Evolutionary conservation across 1,284 basidiomycete species (phyloP), one percentile per base, ranked within the genome.

Genomic region (Boletellus deceptivus): DNA sequence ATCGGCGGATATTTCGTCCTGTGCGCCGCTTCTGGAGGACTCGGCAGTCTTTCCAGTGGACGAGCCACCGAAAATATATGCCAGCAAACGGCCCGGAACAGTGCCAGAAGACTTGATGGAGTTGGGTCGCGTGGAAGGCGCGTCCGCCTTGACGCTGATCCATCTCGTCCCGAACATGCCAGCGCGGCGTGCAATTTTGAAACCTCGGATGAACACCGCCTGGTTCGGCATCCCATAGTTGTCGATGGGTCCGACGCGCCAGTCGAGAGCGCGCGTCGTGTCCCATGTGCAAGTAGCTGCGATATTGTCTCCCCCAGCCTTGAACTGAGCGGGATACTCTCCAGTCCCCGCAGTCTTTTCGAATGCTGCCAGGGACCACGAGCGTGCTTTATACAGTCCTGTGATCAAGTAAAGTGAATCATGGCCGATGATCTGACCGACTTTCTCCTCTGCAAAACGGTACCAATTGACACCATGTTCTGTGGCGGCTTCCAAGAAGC

Each of bases 341-440:
- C 11, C 41, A 1, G 6, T 49, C 3, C 45, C 45, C n/a, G 29
- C 17, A 13, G 22, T 27, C 8, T 52, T 43, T 10, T 48, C 41
- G 25, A 50, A 59, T 24, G 58, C 44, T 1, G 55, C 58, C 18
- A 60, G 10, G 3, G 52, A 58, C 59, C 58, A 59, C 3, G 58
- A 58, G 0, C 18, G 27, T 7, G 52, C 9, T 36, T 60, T 58
- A 34, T 56, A 35, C 17, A 50, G 34, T 10, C 52, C 57, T 1
- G 58, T 58, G 3, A 59, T 49, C 14, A 59, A 3, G 10, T 60
- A 59, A 1, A 60, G 52, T 2, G 59, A 50, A 14, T 59, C 58
- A 25, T 41, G 22, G 4, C 24, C 34, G 35, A 58, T 54, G 10
- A 48, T 54, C 9, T 41, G 47, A 1, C 54, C 49, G 4, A 57